Evolutionary conservation across 345 rosid genomes (phyloP), one percentile per base, ranked within the genome.

Genomic region (Dipteronia sinensis): DNA sequence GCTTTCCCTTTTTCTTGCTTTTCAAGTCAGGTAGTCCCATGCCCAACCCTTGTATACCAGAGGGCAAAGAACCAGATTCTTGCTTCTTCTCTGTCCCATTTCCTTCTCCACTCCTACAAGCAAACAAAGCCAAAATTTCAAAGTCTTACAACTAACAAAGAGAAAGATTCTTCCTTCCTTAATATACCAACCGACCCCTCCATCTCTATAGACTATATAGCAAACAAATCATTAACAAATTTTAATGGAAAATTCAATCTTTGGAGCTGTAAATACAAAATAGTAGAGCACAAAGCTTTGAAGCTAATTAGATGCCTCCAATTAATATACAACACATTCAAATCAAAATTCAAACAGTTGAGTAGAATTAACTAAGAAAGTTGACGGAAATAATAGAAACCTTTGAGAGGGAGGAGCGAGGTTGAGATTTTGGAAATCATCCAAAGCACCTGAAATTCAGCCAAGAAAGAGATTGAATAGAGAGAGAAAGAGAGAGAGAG

Each of bases 11-110:
- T 82, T 90, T 94, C 90, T 90, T 97, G 83, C 81, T 84, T 22
- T 87, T 89, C 89, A 94, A 89, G 82, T 94, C 98, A 51, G 98
- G 99, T 84, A 97, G 86, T 31, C 96, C 97, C 93, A 89, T 88
- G 49, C 98, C 99, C 76, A 97, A 85, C 20, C 98, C 99, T 79
- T 88, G 93, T 75, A 97, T 83, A 55, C 90, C 97, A 75, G 76
- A 81, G 0, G 94, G 89, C 71, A 91, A 78, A 42, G 89, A 71
- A 82, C 71, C 77, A 0, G 71, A 80, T 77, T 82, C 92, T 69
- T 83, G 85, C 72, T 71, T 78, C 73, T 79, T 78, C 79, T 72
- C 83, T 44, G 81, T 44, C 76, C 77, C 85, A 85, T 81, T 82
- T 23, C 76, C 85, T 72, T 55, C 88, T 67, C 82, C 88, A 73